phyloP scores from a whole-genome alignment of 148 eudicot species.

The Amaranthus hypochondriacus region DNA sequence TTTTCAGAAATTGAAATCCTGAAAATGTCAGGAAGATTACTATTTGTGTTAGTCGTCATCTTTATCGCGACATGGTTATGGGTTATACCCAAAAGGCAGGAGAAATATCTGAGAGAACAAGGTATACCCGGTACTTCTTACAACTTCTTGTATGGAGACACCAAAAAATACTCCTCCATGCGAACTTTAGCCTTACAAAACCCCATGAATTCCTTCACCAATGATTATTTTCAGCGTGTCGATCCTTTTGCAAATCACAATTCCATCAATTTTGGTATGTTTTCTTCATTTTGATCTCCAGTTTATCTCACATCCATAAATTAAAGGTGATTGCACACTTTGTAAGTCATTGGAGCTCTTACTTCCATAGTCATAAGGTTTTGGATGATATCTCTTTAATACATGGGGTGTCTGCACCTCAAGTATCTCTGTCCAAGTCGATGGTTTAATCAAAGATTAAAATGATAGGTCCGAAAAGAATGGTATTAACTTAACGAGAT shows the following conservation, averaged over 20 bases:
- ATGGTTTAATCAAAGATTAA: no score
- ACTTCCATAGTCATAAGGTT: no score
- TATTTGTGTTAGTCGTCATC: neutral
- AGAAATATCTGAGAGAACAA: constrained; percentile 20
- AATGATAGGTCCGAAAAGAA: no score
- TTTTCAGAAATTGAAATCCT: constrained; percentile 2
- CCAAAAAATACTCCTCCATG: constrained; percentile 16
- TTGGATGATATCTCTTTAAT: no score
- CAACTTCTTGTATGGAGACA: constrained; percentile 23
- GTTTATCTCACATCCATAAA: no score
- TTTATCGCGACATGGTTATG: constrained; percentile 24
- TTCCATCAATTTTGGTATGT: constrained; percentile 14
- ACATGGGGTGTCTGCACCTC: no score
- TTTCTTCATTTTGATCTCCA: neutral
- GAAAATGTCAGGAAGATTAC: neutral
- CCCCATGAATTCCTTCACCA: constrained; percentile 16
- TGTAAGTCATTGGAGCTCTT: no score
- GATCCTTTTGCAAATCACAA: constrained; percentile 16
- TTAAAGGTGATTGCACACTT: no score
- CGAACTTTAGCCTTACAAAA: constrained; percentile 11
- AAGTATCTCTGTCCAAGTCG: no score
- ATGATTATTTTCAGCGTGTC: constrained; percentile 12
- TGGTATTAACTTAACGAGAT: no score
- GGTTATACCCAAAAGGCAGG: constrained; percentile 24
- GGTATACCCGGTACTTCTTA: constrained; percentile 27